phyloP scores from a whole-genome alignment of 1,284 basidiomycete species.

The Nidula niveotomentosa region DNA sequence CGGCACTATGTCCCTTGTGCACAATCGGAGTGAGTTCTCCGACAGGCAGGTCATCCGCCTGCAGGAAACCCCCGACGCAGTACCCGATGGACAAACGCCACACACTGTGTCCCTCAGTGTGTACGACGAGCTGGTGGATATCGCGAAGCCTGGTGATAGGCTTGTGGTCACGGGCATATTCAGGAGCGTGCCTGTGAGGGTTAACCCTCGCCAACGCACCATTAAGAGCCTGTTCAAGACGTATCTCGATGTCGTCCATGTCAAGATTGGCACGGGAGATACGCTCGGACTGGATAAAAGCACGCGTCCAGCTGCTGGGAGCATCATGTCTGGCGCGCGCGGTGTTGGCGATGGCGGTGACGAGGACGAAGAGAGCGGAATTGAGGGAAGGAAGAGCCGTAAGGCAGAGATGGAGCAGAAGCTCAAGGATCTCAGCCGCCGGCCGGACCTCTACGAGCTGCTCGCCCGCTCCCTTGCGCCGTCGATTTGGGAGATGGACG shows the following conservation, averaged over 20 bases:
- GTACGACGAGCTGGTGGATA: conserved; percentile 96
- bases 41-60: conserved; percentile 95
- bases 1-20: conserved; percentile 92
- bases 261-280: conserved; percentile 75
- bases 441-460: conserved; percentile 87
- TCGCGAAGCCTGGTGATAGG: conserved; percentile 93
- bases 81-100: conserved; percentile 97
- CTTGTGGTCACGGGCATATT: conserved; percentile 94
- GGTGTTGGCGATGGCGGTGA: conserved; percentile 77
- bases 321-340: conserved; percentile 76
- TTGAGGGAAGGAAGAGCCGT: conserved; percentile 44
- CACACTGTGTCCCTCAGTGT: conserved; percentile 96
- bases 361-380: conserved; percentile 50
- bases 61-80: conserved; percentile 97
- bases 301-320: conserved; percentile 75
- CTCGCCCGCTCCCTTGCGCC: conserved; percentile 89
- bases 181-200: conserved; percentile 89
- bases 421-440: conserved; percentile 67
- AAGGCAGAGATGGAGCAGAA: conserved; percentile 67
- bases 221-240: conserved; percentile 98
- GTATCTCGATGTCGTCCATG: conserved; percentile 93
- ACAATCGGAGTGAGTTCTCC: conserved; percentile 96
- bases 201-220: conserved; percentile 89
- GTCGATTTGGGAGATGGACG: conserved; percentile 97
- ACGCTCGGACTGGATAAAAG: conserved; percentile 80